Evolutionary conservation across 2,329 filamentous ascomycete genomes (phyloP).

Genomic region (Colletotrichum sp.): DNA sequence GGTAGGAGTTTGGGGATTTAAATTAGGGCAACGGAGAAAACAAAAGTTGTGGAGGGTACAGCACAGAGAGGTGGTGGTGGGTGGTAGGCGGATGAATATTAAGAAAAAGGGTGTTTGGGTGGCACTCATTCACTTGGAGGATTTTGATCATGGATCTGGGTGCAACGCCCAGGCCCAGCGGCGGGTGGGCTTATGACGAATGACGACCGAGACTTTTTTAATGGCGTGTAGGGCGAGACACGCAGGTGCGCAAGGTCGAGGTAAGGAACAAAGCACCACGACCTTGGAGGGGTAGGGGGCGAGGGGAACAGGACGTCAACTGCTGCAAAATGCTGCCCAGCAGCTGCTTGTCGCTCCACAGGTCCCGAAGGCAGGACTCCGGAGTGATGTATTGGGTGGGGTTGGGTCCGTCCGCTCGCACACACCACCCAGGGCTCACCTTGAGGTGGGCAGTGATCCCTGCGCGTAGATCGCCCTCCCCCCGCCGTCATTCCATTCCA

Average conservation of each 20-base stretch:
- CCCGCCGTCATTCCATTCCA: neutral
- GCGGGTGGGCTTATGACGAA: conserved; percentile 10
- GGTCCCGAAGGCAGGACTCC: conserved; percentile 4
- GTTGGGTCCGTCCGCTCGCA: conserved; percentile 9
- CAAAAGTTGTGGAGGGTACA: conserved; percentile 14
- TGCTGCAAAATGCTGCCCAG: neutral
- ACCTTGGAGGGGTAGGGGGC: neutral
- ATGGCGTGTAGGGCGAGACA: conserved; percentile 13
- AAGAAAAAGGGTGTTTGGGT: neutral
- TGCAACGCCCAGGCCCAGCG: neutral
- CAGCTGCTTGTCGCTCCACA: neutral
- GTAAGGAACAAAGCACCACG: neutral
- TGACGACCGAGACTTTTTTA: conserved; percentile 21
- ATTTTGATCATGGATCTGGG: conserved; percentile 2
- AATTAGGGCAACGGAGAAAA: conserved; percentile 6
- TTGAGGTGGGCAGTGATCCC: neutral
- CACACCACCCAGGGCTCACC: neutral
- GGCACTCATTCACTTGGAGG: conserved; percentile 1
- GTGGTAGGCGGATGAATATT: neutral
- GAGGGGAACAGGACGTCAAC: neutral
- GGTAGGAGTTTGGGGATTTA: conserved; percentile 10
- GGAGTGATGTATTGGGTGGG: conserved; percentile 21
- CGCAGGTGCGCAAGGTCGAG: conserved; percentile 4
- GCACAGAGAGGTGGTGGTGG: neutral
- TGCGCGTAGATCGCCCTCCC: conserved; percentile 3